phyloP scores from a whole-genome alignment of 179 eudicot species.

The Gypsophila paniculata region DNA sequence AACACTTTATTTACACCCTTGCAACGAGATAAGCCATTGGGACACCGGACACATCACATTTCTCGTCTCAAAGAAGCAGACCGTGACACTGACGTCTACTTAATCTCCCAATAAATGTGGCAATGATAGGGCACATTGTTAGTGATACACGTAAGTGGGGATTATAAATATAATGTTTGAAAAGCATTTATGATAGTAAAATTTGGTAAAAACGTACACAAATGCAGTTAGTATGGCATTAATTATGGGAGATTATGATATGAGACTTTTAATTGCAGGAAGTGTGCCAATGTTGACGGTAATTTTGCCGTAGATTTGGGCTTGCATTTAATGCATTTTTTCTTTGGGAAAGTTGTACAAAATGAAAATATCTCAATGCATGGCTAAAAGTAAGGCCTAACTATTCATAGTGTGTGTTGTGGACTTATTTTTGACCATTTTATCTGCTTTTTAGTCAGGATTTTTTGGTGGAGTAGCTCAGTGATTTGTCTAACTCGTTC shows the following conservation, averaged over 20 bases:
- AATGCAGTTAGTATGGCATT: background rate
- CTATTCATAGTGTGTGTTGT: background rate
- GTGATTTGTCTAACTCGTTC: background rate
- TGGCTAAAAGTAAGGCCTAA: background rate
- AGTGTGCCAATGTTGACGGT: background rate
- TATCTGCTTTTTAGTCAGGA: background rate
- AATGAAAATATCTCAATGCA: conserved; percentile 16
- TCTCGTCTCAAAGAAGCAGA: background rate
- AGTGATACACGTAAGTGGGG: background rate
- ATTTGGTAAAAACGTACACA: background rate
- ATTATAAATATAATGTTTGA: background rate
- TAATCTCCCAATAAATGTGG: background rate
- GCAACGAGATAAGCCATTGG: too few species aligned
- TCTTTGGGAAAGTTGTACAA: background rate
- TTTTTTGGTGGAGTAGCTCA: conserved; percentile 6
- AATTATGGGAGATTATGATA: background rate
- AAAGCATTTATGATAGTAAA: background rate
- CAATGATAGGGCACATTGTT: background rate
- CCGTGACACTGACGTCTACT: background rate
- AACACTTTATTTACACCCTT: too few species aligned
- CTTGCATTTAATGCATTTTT: conserved; percentile 6
- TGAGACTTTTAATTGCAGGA: background rate
- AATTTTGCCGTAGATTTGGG: conserved; percentile 6
- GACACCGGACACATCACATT: too few species aligned
- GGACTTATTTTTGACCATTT: background rate